Evolutionary conservation across 768 basidiomycete species (phyloP).

Genomic region (Tricholoma sp.): DNA sequence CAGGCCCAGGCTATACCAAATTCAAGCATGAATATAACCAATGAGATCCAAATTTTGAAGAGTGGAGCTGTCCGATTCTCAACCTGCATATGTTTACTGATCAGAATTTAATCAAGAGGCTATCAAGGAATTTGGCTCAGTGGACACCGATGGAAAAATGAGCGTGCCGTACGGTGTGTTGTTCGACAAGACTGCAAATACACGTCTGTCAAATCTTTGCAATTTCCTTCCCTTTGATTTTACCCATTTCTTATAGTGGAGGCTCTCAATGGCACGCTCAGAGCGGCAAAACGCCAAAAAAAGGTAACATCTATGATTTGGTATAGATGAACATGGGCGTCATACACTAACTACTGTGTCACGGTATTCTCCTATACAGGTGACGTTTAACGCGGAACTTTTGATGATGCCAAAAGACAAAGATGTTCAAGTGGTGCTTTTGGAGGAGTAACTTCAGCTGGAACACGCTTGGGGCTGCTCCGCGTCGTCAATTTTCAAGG

Average conservation of each 20-base stretch:
- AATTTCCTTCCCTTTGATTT: background rate
- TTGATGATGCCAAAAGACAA: slow-evolving; percentile 49
- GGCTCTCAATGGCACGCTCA: slow-evolving; percentile 43
- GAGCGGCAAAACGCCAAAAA: slow-evolving; percentile 42
- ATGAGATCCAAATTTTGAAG: slow-evolving; percentile 33
- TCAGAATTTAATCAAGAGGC: slow-evolving; percentile 26
- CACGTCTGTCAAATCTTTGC: slow-evolving; percentile 25
- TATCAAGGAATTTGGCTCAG: slow-evolving; percentile 37
- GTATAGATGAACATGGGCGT: background rate
- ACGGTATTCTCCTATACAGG: slow-evolving; percentile 21
- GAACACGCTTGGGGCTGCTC: too few relatives aligned
- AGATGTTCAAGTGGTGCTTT: slow-evolving; percentile 37
- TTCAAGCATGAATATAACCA: slow-evolving; percentile 24
- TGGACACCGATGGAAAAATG: slow-evolving; percentile 32
- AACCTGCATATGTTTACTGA: background rate
- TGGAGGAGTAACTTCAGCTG: slow-evolving; percentile 20
- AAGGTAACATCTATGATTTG: slow-evolving; percentile 28
- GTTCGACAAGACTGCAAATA: slow-evolving; percentile 44
- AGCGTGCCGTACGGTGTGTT: slow-evolving; percentile 38
- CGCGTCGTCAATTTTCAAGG: too few relatives aligned
- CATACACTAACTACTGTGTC: background rate
- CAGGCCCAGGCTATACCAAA: too few relatives aligned
- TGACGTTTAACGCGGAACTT: slow-evolving; percentile 40
- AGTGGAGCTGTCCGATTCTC: slow-evolving; percentile 12
- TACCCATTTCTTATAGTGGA: slow-evolving; percentile 30